Evolutionary conservation across 805 yeast species (phyloP).

Genomic region (Scheffersomyces amazonensis): DNA sequence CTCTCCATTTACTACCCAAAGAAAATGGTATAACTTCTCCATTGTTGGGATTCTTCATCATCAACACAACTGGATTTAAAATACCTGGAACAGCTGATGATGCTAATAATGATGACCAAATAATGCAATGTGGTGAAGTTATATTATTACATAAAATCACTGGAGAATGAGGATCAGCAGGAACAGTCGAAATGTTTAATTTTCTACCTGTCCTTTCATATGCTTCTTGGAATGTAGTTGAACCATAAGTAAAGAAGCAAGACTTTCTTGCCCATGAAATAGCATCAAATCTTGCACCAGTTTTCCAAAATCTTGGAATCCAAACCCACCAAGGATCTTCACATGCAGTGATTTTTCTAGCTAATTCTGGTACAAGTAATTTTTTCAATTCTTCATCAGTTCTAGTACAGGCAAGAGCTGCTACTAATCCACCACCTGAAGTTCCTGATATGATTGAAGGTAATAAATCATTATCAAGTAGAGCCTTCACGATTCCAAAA

Average conservation of each 20-base stretch:
- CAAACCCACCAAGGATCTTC: slow-evolving; percentile 59
- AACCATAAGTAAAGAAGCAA: slow-evolving; percentile 70
- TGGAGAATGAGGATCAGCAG: slow-evolving; percentile 80
- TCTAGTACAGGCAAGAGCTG: slow-evolving; percentile 68
- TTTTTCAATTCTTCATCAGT: slow-evolving; percentile 62
- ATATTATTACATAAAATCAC: slow-evolving; percentile 73
- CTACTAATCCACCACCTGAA: slow-evolving; percentile 77
- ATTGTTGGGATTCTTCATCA: slow-evolving; percentile 54
- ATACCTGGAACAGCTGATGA: slow-evolving; percentile 85
- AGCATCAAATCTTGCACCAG: slow-evolving; percentile 79
- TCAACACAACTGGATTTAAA: slow-evolving; percentile 71
- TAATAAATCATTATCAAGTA: slow-evolving; percentile 61
- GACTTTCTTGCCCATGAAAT: slow-evolving; percentile 69
- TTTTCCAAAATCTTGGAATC: slow-evolving; percentile 62
- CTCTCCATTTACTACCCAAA: slow-evolving; percentile 74
- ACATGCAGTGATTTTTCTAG: slow-evolving; percentile 66
- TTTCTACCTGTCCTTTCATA: slow-evolving; percentile 65
- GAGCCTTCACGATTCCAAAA: slow-evolving; percentile 71
- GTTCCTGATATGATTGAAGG: slow-evolving; percentile 76
- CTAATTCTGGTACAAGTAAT: slow-evolving; percentile 58
- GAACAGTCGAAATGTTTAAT: slow-evolving; percentile 73
- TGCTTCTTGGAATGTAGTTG: slow-evolving; percentile 69
- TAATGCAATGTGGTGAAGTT: slow-evolving; percentile 75
- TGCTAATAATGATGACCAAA: slow-evolving; percentile 78
- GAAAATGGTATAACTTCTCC: slow-evolving; percentile 59